These are phyloP conservation scores for Hypoxylon rickii DNA, from an alignment of 495 filamentous ascomycete species.

Conservation along the genomic window DNA sequence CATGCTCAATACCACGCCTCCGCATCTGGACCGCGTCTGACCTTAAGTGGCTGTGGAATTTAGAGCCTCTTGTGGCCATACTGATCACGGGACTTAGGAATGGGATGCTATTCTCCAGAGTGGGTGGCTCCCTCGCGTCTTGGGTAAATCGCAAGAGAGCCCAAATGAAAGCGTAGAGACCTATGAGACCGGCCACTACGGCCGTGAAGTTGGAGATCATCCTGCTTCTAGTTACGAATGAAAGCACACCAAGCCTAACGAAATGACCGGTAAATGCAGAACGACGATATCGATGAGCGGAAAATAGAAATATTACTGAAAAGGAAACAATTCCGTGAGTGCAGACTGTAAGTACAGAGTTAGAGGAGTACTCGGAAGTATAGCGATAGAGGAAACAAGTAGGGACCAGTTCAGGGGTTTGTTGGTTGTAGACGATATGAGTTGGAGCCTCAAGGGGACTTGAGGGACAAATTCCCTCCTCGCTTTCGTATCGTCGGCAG, in stretches of 20 bases:
- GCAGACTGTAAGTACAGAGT: not conserved
- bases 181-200: too few species aligned
- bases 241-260: not conserved
- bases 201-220: too few species aligned
- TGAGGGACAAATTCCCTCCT: too few species aligned
- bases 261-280: not conserved
- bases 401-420: not conserved
- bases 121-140: conserved; percentile 9
- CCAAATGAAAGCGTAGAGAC: conserved; percentile 8
- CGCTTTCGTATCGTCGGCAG: too few species aligned
- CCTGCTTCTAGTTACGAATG: not conserved
- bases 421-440: not conserved
- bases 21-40: not conserved
- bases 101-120: not conserved
- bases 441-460: not conserved
- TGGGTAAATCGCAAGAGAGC: conserved; percentile 1
- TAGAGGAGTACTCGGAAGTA: too few species aligned
- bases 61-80: not conserved
- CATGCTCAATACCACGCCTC: not conserved
- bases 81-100: conserved; percentile 1
- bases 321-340: not conserved
- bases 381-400: not conserved
- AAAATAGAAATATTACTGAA: too few species aligned
- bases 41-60: conserved; percentile 1
- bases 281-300: not conserved